Conservation (phyloP, 2,329 filamentous ascomycete species). For the Ceratocystis eucalypticola region DNA sequence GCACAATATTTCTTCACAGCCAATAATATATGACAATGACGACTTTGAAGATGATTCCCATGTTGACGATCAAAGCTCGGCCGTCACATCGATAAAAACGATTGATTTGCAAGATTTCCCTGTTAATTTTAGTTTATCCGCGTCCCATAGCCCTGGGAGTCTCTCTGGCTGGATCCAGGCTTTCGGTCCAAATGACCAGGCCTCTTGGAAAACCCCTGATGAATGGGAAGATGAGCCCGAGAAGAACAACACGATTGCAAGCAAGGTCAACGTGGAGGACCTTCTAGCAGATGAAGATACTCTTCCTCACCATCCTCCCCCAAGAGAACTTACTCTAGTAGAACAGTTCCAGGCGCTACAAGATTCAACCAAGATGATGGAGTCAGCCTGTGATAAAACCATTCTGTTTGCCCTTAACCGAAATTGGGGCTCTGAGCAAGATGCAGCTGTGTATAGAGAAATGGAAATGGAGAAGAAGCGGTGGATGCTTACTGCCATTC, state of each 20-base stretch:
- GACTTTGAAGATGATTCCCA: not conserved
- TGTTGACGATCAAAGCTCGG: not conserved
- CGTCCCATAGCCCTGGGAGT: not conserved
- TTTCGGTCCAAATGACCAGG: slow-evolving; percentile 15
- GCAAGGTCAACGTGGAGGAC: slow-evolving; percentile 14
- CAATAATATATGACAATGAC: not conserved
- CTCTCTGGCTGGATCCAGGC: slow-evolving; percentile 13
- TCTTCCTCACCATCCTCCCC: slow-evolving; percentile 18
- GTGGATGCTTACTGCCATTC: slow-evolving; percentile 48
- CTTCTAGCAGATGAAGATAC: slow-evolving; percentile 14
- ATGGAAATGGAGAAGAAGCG: slow-evolving; percentile 43
- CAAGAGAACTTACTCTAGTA: slow-evolving; percentile 24
- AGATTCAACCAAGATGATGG: slow-evolving; percentile 42
- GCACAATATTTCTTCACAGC: not conserved
- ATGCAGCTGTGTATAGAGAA: slow-evolving; percentile 37
- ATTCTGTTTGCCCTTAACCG: slow-evolving; percentile 43
- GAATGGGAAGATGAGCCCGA: slow-evolving; percentile 28
- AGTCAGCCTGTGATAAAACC: slow-evolving; percentile 36
- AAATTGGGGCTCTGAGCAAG: slow-evolving; percentile 32
- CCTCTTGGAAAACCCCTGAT: slow-evolving; percentile 25
- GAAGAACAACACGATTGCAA: not conserved
- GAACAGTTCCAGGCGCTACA: slow-evolving; percentile 30
- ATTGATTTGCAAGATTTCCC: slow-evolving; percentile 10
- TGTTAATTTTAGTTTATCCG: slow-evolving; percentile 9
- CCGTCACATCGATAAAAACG: not conserved